Percentiles rank a stretch among this genome's conserved stretches.
Evolutionary conservation across 1,284 basidiomycete genomes (phyloP).

Genomic region (Rhodotorula sp.): DNA sequence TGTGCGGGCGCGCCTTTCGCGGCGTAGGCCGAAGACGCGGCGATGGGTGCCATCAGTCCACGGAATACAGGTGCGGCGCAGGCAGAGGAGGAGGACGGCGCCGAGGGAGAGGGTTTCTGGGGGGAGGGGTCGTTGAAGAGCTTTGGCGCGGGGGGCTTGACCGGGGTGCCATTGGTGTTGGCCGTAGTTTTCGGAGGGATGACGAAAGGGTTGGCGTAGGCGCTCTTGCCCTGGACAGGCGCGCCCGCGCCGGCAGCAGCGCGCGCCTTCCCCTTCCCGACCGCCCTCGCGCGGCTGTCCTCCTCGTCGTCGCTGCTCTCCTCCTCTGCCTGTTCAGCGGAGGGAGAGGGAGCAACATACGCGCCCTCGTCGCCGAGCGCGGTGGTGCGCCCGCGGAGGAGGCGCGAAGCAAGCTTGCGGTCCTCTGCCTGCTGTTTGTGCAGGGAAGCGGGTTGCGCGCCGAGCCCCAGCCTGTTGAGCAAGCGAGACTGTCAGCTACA

Average conservation of each 20-base stretch:
- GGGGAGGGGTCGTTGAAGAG: slow-evolving; percentile 29
- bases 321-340: not conserved
- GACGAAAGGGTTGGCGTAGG: slow-evolving; percentile 17
- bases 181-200: not conserved
- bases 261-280: slow-evolving; percentile 28
- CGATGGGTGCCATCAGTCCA: not conserved
- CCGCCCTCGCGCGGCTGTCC: slow-evolving; percentile 22
- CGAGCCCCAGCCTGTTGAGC: slow-evolving; percentile 28
- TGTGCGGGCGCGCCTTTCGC: not conserved
- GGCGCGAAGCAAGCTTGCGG: slow-evolving; percentile 24
- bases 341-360: not conserved
- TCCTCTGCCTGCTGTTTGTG: slow-evolving; percentile 34
- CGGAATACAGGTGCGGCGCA: no score
- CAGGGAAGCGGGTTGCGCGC: slow-evolving; percentile 12
- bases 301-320: slow-evolving; percentile 18
- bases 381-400: slow-evolving; percentile 16
- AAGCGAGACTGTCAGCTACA: not conserved
- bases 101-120: slow-evolving; percentile 8
- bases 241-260: not conserved
- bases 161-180: not conserved
- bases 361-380: slow-evolving; percentile 14
- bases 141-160: slow-evolving; percentile 1
- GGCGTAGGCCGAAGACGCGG: slow-evolving; percentile 2
- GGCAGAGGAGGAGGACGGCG: not conserved
- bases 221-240: no score